Percentiles rank a stretch among this genome's conserved stretches.
Evolutionary conservation across 371 early-diverging fungal species (phyloP).

Genomic region (Rhizopus stolonifer): DNA sequence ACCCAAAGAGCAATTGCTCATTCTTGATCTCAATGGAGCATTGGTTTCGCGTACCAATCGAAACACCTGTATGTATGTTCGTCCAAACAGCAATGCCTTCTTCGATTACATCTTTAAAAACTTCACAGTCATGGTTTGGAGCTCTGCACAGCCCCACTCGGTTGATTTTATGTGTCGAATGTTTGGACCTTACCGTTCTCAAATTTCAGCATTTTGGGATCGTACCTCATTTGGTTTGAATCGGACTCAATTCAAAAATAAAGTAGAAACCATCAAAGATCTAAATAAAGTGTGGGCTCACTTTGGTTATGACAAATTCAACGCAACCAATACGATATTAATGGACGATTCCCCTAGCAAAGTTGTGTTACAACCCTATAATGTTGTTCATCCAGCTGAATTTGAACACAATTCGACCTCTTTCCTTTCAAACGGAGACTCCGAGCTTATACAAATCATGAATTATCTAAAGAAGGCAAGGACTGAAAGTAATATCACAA

Average conservation of each 20-base stretch:
- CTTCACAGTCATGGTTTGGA: conserved; percentile 80
- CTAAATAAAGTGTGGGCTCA: conserved; percentile 53
- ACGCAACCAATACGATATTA: conserved; percentile 66
- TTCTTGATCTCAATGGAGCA: conserved; percentile 78
- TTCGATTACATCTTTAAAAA: conserved; percentile 59
- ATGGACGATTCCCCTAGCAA: conserved; percentile 71
- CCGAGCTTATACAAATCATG: conserved; percentile 50
- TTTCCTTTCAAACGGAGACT: conserved; percentile 34
- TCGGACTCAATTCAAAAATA: conserved; percentile 42
- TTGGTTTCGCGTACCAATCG: conserved; percentile 47
- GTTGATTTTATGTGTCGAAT: conserved; percentile 58
- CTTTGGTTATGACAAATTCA: conserved; percentile 35
- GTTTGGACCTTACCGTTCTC: conserved; percentile 41
- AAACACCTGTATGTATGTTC: conserved; percentile 38
- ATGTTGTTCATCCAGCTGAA: conserved; percentile 47
- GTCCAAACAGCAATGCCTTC: conserved; percentile 60
- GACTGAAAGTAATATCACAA: conserved; percentile 48
- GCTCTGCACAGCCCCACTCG: conserved; percentile 65
- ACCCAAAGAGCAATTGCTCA: conserved; percentile 44
- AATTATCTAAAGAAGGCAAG: conserved; percentile 46
- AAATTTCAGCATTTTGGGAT: conserved; percentile 60
- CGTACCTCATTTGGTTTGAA: conserved; percentile 58
- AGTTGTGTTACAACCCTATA: conserved; percentile 61
- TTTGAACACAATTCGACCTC: conserved; percentile 20
- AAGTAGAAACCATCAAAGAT: conserved; percentile 64